Evolutionary conservation across 2,329 filamentous ascomycete species (phyloP).

Genomic region (Alternaria gaisen): DNA sequence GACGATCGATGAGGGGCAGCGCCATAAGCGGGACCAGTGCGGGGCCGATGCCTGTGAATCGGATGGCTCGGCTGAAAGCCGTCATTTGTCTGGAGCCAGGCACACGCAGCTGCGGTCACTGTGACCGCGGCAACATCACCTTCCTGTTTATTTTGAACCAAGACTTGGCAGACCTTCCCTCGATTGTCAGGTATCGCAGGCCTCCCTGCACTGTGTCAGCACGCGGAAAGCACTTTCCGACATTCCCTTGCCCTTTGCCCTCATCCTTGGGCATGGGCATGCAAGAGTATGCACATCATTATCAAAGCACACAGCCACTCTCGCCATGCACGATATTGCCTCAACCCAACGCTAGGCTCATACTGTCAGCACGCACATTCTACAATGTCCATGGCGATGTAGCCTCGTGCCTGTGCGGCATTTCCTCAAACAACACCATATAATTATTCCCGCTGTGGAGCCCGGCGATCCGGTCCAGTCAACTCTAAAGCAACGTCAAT

Average conservation of each 20-base stretch:
- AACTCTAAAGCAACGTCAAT: conserved; percentile 33
- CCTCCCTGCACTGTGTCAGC: conserved; percentile 13
- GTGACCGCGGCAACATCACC: conserved; percentile 23
- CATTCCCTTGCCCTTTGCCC: not conserved
- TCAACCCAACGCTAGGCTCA: conserved; percentile 1
- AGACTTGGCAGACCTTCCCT: conserved; percentile 10
- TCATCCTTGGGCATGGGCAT: conserved; percentile 4
- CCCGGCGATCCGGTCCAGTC: conserved; percentile 21
- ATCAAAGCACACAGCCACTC: conserved; percentile 16
- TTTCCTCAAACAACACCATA: conserved; percentile 20
- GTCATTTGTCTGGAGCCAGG: conserved; percentile 7
- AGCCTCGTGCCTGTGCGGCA: conserved; percentile 14
- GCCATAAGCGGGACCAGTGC: conserved; percentile 18
- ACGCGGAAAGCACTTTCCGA: conserved; percentile 14
- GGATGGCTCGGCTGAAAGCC: conserved; percentile 32
- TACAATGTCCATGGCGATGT: not conserved
- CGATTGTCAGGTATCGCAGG: not conserved
- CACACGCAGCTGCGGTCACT: conserved; percentile 15
- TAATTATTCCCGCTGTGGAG: conserved; percentile 21
- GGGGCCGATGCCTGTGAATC: conserved; percentile 32
- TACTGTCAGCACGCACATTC: conserved; percentile 8
- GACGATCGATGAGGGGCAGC: conserved; percentile 37
- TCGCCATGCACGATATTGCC: conserved; percentile 5
- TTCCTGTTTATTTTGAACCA: conserved; percentile 31
- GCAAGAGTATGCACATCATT: conserved; percentile 7